Evolutionary conservation across 352 stramenopile genomes (phyloP), one percentile per base, ranked within the genome.

Genomic region (Globisporangium carolinianum): DNA sequence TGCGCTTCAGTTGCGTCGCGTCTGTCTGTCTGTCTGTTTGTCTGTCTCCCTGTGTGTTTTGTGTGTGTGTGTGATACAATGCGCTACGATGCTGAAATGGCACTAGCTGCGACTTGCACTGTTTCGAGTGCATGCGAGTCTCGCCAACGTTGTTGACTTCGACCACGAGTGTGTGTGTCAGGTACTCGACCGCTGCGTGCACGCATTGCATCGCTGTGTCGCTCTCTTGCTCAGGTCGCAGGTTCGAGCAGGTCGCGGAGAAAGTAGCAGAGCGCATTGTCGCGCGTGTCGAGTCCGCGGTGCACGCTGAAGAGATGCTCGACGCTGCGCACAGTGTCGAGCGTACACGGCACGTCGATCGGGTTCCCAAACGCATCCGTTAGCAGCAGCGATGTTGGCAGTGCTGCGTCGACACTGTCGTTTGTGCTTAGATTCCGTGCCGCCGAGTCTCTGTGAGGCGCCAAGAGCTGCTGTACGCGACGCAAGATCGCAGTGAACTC

Each of bases 241-340:
- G 18, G 43, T 24, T 88, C 76, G 32, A 92, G 68, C 39, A 87
- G 63, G 42, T 92, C 76, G 43, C 79, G 66, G 11, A 90, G 66
- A 42, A 89, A 92, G 57, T 87, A 89, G 61, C 79, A 90, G 45
- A 91, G 69, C 15, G 63, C 53, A 55, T 84, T 86, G 51, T 89
- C 70, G n/a, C 66, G 55, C 4, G 68, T 53, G 45, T 69, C 67
- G 14, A 70, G 55, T 24, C 77, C 74, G 50, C 61, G 73, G 36
- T 69, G 62, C 43, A 76, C 61, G 24, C 69, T 75, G 57, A 89
- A 76, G 41, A 92, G 49, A 37, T 63, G 54, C 65, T 87, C 78
- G 43, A 92, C 48, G 18, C 57, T 61, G 15, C 62, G 63, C 17
- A 90, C 72, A 6, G 51, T 60, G n/a, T 79, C 69, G 53, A 88